Evolutionary conservation across 75 land plant genomes (phyloP).

Genomic region (Cupressus sempervirens): DNA sequence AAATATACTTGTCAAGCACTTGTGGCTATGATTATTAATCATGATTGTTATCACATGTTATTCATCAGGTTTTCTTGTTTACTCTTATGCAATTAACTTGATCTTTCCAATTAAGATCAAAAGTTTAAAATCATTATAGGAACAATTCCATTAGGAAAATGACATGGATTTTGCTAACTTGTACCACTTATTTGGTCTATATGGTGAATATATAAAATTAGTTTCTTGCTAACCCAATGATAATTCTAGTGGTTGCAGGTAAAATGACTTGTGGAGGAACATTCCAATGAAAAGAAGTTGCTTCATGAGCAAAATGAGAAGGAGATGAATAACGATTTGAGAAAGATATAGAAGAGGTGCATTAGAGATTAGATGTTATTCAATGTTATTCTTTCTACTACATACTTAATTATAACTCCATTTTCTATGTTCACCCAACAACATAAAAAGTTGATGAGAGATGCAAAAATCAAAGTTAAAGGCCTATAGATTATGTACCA

Average conservation of each 20-base stretch:
- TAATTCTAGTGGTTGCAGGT: conserved; percentile 28
- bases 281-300: conserved; percentile 28
- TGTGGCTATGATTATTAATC: not conserved
- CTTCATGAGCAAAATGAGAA: conserved; percentile 28
- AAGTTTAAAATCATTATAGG: not conserved
- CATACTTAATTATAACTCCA: not conserved
- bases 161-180: not conserved
- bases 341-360: conserved; percentile 57
- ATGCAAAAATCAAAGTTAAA: conserved; percentile 49
- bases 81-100: not conserved
- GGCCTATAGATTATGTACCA: conserved; percentile 36
- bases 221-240: not conserved
- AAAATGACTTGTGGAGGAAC: conserved; percentile 34
- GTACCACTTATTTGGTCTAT: not conserved
- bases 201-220: not conserved
- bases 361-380: not conserved
- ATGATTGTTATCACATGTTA: not conserved
- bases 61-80: not conserved
- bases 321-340: conserved; percentile 54
- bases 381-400: not conserved
- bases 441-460: conserved; percentile 27
- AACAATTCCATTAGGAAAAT: not conserved
- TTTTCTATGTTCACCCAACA: conserved; percentile 18
- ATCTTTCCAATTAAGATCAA: not conserved
- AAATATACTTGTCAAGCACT: not conserved